Evolutionary conservation across 2,329 filamentous ascomycete species (phyloP).

Genomic region (Hymenoscyphus repandus): DNA sequence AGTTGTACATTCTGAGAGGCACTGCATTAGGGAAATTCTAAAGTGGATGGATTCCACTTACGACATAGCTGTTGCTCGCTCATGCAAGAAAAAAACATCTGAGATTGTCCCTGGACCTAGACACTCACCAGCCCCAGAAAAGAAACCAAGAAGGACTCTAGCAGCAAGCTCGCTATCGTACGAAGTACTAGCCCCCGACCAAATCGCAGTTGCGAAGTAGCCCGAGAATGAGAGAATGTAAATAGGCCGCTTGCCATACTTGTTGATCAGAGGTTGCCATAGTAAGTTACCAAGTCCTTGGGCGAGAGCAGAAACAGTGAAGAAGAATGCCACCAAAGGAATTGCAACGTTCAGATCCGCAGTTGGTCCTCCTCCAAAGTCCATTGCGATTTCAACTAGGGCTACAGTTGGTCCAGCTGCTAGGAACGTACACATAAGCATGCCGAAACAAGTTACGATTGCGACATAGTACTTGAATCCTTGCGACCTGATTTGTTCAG

Average conservation of each 20-base stretch:
- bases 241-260: slow-evolving; percentile 17
- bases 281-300: slow-evolving; percentile 18
- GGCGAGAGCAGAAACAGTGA: slow-evolving; percentile 14
- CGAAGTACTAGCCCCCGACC: slow-evolving; percentile 38
- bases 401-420: slow-evolving; percentile 6
- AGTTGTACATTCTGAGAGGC: slow-evolving; percentile 9
- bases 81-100: slow-evolving; percentile 53
- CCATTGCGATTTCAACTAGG: slow-evolving; percentile 13
- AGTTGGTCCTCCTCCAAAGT: slow-evolving; percentile 10
- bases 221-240: slow-evolving; percentile 36
- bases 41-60: slow-evolving; percentile 23
- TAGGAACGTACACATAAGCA: slow-evolving; percentile 5
- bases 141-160: slow-evolving; percentile 48
- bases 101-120: slow-evolving; percentile 45
- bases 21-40: not conserved
- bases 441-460: slow-evolving; percentile 2
- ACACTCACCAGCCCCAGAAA: slow-evolving; percentile 46
- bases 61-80: slow-evolving; percentile 48
- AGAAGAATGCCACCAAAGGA: slow-evolving; percentile 16
- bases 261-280: slow-evolving; percentile 19
- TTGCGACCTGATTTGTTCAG: slow-evolving; percentile 2
- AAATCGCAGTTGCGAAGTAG: slow-evolving; percentile 38
- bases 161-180: slow-evolving; percentile 41
- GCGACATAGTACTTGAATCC: slow-evolving; percentile 6
- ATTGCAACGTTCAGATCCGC: slow-evolving; percentile 1